Evolutionary conservation across 495 filamentous ascomycete species (phyloP), one percentile per base, ranked within the genome.

Genomic region (Aspergillus kassunensis): DNA sequence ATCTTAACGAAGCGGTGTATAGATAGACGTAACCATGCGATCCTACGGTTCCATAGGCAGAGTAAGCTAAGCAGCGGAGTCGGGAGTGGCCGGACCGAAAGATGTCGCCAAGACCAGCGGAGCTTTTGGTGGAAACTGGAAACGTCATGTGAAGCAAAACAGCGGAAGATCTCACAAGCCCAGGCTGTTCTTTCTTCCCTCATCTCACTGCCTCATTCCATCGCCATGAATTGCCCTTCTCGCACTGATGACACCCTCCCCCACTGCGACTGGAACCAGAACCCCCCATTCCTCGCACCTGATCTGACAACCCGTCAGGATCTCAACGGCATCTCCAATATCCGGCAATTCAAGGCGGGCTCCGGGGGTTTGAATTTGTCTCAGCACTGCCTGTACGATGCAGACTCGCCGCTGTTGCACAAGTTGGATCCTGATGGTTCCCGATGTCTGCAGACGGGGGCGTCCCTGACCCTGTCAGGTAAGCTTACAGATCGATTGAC

Each of bases 291-390:
- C 9, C 62, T 85, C 44, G 79, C 75, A 44, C 69, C 78, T 3
- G 82, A 84, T 53, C 66, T 74, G 36, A 86, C 83, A 12, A 84
- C 82, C 25, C 71, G 83, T 46, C 76, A 80, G 65, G 82, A 86
- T 55, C 75, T 86, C 42, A 86, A 85, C 53, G 81, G 82, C 34
- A 66, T 75, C 33, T 65, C 66, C 39, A 76, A 76, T 55, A 41
- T 45, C 6, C 63, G 66, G 6, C 61, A 62, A 51, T 53, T 57
- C 9, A 54, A 62, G 48, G 39, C 44, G 12, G 51, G 49, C 10
- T 33, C 33, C 7, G 55, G 33, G 2, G 7, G 2, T 10, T 20
- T 39, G 49, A 44, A 42, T 7, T 3, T 35, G 10, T 36, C 31
- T 25, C 23, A 10, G 36, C 11, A 45, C 29, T 25, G 30, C 11